A percentile compares a stretch with the other conserved stretches of the same genome.
phyloP scores from a whole-genome alignment of 129 eudicot genomes.

The Dittrichia graveolens region DNA sequence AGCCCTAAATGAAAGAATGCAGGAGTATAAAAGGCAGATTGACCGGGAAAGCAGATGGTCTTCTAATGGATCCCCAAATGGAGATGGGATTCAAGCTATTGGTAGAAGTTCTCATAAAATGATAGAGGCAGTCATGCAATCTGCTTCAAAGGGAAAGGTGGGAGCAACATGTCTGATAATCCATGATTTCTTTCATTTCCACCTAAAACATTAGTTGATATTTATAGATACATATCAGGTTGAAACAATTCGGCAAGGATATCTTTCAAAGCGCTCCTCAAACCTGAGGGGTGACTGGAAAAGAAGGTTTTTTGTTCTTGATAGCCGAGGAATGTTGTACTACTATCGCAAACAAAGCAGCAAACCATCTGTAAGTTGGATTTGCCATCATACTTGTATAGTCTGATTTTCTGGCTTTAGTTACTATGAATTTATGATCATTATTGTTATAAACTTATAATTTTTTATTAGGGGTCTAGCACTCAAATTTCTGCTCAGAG shows the following conservation, averaged over 20 bases:
- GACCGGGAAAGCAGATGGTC: slow-evolving; percentile 93
- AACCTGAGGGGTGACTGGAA: slow-evolving; percentile 95
- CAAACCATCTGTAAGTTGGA: slow-evolving; percentile 78
- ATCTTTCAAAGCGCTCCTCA: slow-evolving; percentile 86
- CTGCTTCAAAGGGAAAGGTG: slow-evolving; percentile 96
- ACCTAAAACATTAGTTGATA: background rate
- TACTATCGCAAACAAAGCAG: slow-evolving; percentile 83
- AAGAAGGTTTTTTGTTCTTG: slow-evolving; percentile 94
- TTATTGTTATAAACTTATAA: background rate
- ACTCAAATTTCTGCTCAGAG: slow-evolving; percentile 86
- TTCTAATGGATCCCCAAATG: slow-evolving; percentile 93
- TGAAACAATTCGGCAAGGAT: slow-evolving; percentile 95
- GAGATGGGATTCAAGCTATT: slow-evolving; percentile 96
- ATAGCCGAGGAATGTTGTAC: slow-evolving; percentile 91
- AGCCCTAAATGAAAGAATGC: slow-evolving; percentile 94
- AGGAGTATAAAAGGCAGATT: slow-evolving; percentile 90
- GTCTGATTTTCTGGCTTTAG: background rate
- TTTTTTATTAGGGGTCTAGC: slow-evolving; percentile 61
- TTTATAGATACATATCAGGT: slow-evolving; percentile 49
- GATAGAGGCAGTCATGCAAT: slow-evolving; percentile 98
- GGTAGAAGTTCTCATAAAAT: slow-evolving; percentile 98
- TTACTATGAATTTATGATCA: slow-evolving; percentile 2
- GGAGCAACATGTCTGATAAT: background rate
- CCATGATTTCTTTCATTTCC: slow-evolving; percentile 15
- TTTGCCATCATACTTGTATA: background rate